Conservation (phyloP, 2,329 filamentous ascomycete genomes). For the Phaeosphaeria sp. region DNA sequence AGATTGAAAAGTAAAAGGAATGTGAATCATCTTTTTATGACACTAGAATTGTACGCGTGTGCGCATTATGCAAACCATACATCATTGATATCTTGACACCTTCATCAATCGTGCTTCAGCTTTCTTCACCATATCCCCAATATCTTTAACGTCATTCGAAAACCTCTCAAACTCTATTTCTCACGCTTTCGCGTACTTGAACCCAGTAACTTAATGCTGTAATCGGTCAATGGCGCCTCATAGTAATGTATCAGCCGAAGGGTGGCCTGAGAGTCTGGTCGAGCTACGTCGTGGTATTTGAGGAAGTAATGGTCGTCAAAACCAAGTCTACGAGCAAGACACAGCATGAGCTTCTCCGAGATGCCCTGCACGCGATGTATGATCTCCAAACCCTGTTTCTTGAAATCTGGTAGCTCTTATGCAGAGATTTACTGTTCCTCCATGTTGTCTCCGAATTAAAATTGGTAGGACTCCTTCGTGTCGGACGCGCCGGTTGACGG, state of each 20-base stretch:
- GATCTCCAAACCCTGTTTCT: constrained; percentile 54
- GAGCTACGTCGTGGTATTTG: constrained; percentile 58
- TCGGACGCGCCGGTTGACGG: constrained; percentile 66
- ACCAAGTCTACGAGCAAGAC: constrained; percentile 64
- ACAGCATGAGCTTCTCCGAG: constrained; percentile 64
- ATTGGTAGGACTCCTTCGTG: constrained; percentile 67
- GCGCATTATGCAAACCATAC: too few relatives aligned
- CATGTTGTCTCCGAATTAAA: constrained; percentile 66
- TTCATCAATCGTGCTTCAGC: not conserved
- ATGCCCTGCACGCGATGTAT: constrained; percentile 62
- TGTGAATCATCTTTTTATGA: too few relatives aligned
- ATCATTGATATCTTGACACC: not conserved
- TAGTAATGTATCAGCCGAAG: constrained; percentile 64
- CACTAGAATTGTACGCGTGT: too few relatives aligned
- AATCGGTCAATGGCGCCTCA: constrained; percentile 44
- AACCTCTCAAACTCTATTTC: constrained; percentile 1
- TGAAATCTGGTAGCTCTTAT: constrained; percentile 57
- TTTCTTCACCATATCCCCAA: not conserved
- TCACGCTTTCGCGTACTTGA: constrained; percentile 9
- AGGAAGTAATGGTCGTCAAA: constrained; percentile 65
- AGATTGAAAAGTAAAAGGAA: too few relatives aligned
- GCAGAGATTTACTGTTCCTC: constrained; percentile 57
- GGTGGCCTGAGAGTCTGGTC: constrained; percentile 62
- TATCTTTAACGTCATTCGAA: not conserved
- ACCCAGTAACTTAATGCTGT: constrained; percentile 37